A percentile compares a stretch with the other conserved stretches of the same genome.
Conservation (phyloP, 495 filamentous ascomycete genomes). For the Xylaria flabelliformis region DNA sequence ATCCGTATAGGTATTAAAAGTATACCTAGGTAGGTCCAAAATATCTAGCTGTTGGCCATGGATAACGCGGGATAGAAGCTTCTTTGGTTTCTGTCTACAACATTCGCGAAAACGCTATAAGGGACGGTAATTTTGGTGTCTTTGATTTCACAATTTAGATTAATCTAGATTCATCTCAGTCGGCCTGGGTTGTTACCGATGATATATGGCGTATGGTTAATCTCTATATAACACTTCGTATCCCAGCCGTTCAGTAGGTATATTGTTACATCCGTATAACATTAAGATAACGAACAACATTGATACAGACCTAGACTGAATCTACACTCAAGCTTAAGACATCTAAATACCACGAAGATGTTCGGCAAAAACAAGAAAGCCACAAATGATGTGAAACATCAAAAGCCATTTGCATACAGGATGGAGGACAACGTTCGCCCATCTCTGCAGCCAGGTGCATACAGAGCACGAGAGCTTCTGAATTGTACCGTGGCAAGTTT, state of each 20-base stretch:
- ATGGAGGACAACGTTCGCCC: background rate
- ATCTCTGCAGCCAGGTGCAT: background rate
- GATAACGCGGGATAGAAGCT: background rate
- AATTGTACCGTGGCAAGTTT: conserved; percentile 20
- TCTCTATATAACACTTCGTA: background rate
- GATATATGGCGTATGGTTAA: background rate
- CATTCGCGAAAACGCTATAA: background rate
- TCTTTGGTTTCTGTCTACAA: background rate
- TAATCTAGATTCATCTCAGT: background rate
- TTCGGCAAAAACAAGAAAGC: background rate
- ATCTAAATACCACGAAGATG: background rate
- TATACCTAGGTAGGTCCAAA: background rate
- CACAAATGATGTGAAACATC: background rate
- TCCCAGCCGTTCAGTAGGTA: background rate
- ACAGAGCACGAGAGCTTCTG: background rate
- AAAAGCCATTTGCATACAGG: conserved; percentile 4
- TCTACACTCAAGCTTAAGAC: background rate
- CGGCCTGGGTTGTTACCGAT: background rate
- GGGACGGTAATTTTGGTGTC: background rate
- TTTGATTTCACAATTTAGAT: background rate
- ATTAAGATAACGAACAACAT: background rate
- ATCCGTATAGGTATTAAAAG: background rate
- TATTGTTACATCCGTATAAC: background rate
- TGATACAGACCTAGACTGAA: background rate
- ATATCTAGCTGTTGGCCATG: background rate